Conservation (phyloP, 495 filamentous ascomycete species). For the Cercophora sp. region DNA sequence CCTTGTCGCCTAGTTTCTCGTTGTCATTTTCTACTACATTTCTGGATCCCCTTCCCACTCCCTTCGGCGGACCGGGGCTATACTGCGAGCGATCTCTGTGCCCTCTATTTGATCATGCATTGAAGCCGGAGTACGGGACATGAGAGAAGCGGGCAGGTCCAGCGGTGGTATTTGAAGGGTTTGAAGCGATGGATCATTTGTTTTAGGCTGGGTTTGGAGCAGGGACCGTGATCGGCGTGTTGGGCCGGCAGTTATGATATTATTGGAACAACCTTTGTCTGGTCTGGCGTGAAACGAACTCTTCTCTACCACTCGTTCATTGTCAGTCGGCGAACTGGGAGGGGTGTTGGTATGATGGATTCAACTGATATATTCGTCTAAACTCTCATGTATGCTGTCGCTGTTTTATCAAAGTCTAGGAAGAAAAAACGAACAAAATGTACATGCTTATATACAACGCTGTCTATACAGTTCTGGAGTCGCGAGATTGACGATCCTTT, state of each 20-base stretch:
- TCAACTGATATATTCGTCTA: background rate
- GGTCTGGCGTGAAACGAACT: too few species aligned
- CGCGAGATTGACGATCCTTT: too few species aligned
- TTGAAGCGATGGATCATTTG: too few species aligned
- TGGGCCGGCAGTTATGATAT: too few species aligned
- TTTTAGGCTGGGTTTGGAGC: too few species aligned
- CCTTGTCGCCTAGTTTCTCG: constrained; percentile 22
- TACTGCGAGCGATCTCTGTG: constrained; percentile 1
- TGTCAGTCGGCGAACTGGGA: too few species aligned
- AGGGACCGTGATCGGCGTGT: too few species aligned
- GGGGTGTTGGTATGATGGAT: too few species aligned
- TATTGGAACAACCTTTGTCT: too few species aligned
- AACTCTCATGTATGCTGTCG: constrained; percentile 1
- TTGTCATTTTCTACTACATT: background rate
- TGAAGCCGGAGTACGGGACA: constrained; percentile 15
- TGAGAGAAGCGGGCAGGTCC: constrained; percentile 4
- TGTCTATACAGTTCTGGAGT: too few species aligned
- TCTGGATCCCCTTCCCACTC: background rate
- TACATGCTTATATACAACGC: constrained; percentile 6
- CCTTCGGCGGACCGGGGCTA: background rate
- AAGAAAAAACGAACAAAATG: constrained; percentile 6
- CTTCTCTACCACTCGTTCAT: too few species aligned
- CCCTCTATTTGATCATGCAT: constrained; percentile 14
- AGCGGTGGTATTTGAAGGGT: background rate
- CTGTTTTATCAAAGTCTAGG: background rate